A percentile compares a stretch with the other conserved stretches of the same genome.
phyloP scores from a whole-genome alignment of 1,284 basidiomycete species.

The Melampsora americana region DNA sequence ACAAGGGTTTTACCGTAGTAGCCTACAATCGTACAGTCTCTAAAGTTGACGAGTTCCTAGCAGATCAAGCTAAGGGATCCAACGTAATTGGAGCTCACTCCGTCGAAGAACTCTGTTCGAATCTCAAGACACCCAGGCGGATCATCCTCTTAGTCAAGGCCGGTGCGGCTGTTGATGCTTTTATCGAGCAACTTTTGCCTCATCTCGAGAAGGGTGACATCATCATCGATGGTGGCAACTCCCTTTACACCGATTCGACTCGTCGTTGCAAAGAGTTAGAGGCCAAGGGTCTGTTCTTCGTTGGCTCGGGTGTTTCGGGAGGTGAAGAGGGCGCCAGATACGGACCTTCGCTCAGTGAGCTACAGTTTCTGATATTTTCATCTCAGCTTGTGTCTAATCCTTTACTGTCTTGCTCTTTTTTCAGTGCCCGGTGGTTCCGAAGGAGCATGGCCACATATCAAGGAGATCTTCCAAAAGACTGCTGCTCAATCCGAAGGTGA shows the following conservation, averaged over 20 bases:
- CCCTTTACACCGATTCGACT: slow-evolving; percentile 97
- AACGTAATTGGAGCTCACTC: slow-evolving; percentile 80
- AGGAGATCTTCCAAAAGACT: slow-evolving; percentile 98
- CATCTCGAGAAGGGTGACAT: slow-evolving; percentile 72
- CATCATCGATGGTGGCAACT: slow-evolving; percentile 99
- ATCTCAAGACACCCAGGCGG: slow-evolving; percentile 64
- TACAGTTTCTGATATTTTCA: neutral
- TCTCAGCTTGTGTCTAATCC: neutral
- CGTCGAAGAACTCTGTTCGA: slow-evolving; percentile 72
- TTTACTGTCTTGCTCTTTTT: neutral
- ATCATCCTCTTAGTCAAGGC: slow-evolving; percentile 90
- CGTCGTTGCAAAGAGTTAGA: slow-evolving; percentile 91
- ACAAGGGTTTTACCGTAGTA: slow-evolving; percentile 96
- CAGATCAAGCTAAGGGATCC: slow-evolving; percentile 92
- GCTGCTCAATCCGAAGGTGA: slow-evolving; percentile 92
- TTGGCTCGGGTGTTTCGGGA: slow-evolving; percentile 98
- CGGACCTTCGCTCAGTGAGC: slow-evolving; percentile 80
- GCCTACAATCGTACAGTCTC: slow-evolving; percentile 95
- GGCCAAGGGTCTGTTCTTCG: slow-evolving; percentile 88
- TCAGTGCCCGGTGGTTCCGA: slow-evolving; percentile 87
- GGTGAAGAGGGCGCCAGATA: slow-evolving; percentile 98
- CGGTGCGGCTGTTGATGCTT: slow-evolving; percentile 62
- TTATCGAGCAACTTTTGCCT: slow-evolving; percentile 61
- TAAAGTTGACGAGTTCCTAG: slow-evolving; percentile 95
- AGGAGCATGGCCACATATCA: slow-evolving; percentile 92